phyloP scores from a whole-genome alignment of 1,284 basidiomycete genomes.

The Sutorius eximius region DNA sequence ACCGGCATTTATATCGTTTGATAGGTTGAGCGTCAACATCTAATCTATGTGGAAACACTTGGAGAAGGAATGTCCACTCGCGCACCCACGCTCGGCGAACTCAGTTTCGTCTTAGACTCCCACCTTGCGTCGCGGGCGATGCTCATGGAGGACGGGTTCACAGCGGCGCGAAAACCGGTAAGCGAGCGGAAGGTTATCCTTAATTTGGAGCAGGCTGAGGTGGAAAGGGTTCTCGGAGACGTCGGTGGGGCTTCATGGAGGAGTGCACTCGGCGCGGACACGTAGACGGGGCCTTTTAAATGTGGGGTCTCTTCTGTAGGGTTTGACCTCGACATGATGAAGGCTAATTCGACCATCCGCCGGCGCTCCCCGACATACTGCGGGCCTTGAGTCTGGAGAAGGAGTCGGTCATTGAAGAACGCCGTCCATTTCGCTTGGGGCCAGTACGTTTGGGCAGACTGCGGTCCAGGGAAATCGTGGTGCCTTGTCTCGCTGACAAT shows the following conservation, averaged over 20 bases:
- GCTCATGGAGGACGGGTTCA: slow-evolving; percentile 62
- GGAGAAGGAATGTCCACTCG: slow-evolving; percentile 51
- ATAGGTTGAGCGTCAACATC: slow-evolving; percentile 69
- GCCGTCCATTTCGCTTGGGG: neutral
- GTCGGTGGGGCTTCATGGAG: slow-evolving; percentile 70
- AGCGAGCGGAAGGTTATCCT: slow-evolving; percentile 63
- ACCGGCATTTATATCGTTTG: slow-evolving; percentile 5
- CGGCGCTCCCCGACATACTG: neutral
- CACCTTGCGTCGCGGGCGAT: slow-evolving; percentile 71
- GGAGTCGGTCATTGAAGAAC: neutral
- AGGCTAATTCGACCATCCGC: neutral
- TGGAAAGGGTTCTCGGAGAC: slow-evolving; percentile 72
- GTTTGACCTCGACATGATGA: neutral
- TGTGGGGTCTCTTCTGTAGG: neutral
- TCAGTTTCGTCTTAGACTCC: slow-evolving; percentile 63
- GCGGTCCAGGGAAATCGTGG: neutral
- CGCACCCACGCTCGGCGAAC: slow-evolving; percentile 55
- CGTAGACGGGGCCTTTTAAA: slow-evolving; percentile 9
- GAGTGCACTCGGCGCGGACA: slow-evolving; percentile 43
- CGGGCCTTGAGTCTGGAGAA: neutral
- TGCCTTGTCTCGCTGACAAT: neutral
- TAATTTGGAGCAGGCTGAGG: slow-evolving; percentile 69
- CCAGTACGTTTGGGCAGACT: neutral
- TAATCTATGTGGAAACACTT: slow-evolving; percentile 58
- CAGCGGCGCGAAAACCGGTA: slow-evolving; percentile 51